A percentile compares a stretch with the other conserved stretches of the same genome.
Evolutionary conservation across 2,329 filamentous ascomycete genomes (phyloP).

Genomic region (Phyllosticta ampelicida): DNA sequence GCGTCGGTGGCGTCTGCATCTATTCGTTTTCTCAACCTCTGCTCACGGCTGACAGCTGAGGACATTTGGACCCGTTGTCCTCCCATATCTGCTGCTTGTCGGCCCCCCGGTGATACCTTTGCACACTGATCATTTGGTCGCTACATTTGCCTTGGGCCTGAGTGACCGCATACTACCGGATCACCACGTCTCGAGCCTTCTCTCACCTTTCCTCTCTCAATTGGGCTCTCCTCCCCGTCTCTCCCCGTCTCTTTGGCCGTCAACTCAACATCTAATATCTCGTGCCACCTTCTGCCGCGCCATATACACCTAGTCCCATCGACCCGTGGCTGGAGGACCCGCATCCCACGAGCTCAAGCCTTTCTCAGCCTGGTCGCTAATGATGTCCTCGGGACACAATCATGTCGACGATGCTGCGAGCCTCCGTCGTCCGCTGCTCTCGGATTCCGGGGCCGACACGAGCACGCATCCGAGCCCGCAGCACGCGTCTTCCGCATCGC

Average conservation of each 20-base stretch:
- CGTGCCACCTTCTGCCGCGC: neutral
- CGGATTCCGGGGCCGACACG: neutral
- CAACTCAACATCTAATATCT: neutral
- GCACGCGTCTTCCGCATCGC: neutral
- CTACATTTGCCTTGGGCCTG: neutral
- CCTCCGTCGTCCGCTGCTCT: neutral
- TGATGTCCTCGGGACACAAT: neutral
- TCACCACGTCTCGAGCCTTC: neutral
- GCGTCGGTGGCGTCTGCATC: neutral
- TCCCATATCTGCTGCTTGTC: neutral
- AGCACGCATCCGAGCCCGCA: neutral
- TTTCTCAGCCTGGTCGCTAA: neutral
- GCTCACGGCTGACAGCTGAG: neutral
- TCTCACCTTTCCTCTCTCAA: neutral
- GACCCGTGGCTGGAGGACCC: neutral
- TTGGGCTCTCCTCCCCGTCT: neutral
- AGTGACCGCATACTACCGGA: neutral
- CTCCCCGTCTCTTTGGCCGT: neutral
- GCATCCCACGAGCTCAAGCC: neutral
- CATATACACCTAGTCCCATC: neutral
- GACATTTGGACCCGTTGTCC: neutral
- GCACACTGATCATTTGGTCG: neutral
- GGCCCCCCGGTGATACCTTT: neutral
- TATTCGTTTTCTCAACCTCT: neutral
- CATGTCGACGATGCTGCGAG: neutral